phyloP scores from a whole-genome alignment of 2,329 filamentous ascomycete genomes.

The Aspergillus ruber region DNA sequence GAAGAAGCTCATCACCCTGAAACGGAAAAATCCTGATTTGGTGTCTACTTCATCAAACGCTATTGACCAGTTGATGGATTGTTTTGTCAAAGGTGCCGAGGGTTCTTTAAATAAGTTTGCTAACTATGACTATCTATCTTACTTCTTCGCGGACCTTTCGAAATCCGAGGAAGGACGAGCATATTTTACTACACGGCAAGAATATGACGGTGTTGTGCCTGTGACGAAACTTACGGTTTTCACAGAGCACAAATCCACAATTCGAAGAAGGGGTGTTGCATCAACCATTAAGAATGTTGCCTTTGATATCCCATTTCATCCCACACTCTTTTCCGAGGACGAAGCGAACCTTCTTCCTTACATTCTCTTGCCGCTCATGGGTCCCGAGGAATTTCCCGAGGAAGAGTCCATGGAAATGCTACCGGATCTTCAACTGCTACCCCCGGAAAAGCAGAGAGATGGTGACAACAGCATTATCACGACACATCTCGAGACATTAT shows the following conservation, averaged over 20 bases:
- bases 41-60: slow-evolving; percentile 66
- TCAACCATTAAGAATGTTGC: slow-evolving; percentile 90
- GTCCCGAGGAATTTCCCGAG: slow-evolving; percentile 78
- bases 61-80: slow-evolving; percentile 87
- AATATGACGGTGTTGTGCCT: slow-evolving; percentile 78
- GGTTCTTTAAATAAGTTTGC: slow-evolving; percentile 77
- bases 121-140: slow-evolving; percentile 87
- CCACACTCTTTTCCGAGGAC: slow-evolving; percentile 61
- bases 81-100: slow-evolving; percentile 87
- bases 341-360: slow-evolving; percentile 81
- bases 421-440: slow-evolving; percentile 80
- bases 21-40: slow-evolving; percentile 61
- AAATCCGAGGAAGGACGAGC: slow-evolving; percentile 69
- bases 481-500: slow-evolving; percentile 82
- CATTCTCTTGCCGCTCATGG: slow-evolving; percentile 78
- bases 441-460: slow-evolving; percentile 84
- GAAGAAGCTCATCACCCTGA: slow-evolving; percentile 61
- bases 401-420: slow-evolving; percentile 84
- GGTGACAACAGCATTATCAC: slow-evolving; percentile 67
- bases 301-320: slow-evolving; percentile 72
- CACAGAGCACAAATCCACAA: slow-evolving; percentile 77
- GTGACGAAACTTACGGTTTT: slow-evolving; percentile 90
- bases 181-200: slow-evolving; percentile 67
- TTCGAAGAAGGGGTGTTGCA: slow-evolving; percentile 88
- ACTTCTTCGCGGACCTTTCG: slow-evolving; percentile 87